A percentile compares a stretch with the other conserved stretches of the same genome.
These are phyloP conservation scores for Aspergillus thermomutatus DNA, from an alignment of 2,329 filamentous ascomycete species.

Conservation along the genomic window DNA sequence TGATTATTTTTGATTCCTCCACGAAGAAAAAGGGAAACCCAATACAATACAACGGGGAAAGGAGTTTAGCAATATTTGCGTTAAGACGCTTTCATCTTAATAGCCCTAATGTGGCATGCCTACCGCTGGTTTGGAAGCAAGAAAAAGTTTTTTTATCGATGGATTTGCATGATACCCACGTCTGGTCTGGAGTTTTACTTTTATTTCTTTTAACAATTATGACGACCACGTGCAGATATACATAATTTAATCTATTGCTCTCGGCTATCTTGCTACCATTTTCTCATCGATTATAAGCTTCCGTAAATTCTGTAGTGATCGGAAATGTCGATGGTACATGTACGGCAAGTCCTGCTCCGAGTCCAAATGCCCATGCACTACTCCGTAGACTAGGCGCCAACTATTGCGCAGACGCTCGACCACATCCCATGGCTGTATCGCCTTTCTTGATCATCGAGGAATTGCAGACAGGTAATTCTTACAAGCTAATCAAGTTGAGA, in stretches of 20 bases:
- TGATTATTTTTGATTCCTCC: constrained; percentile 1
- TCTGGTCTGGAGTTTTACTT: constrained; percentile 3
- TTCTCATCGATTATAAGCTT: not conserved
- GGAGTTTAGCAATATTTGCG: not conserved
- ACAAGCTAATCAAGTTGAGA: not conserved
- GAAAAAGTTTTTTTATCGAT: not conserved
- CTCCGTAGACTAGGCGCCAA: too few relatives aligned
- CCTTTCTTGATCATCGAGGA: not conserved
- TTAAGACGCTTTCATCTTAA: not conserved
- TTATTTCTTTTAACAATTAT: not conserved
- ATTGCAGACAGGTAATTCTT: not conserved
- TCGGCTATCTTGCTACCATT: not conserved
- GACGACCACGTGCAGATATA: not conserved
- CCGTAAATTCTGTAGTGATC: not conserved
- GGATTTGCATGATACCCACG: not conserved
- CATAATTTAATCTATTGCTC: not conserved
- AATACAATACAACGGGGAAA: not conserved
- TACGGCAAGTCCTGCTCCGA: not conserved
- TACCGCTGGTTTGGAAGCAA: not conserved
- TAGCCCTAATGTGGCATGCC: not conserved
- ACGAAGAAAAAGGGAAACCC: not conserved
- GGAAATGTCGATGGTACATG: not conserved
- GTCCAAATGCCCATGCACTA: too few relatives aligned
- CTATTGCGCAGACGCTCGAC: not conserved
- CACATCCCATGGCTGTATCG: not conserved